Base-by-base conservation (phyloP, 2,329 filamentous ascomycete genomes). In the Cercospora sesami region DNA sequence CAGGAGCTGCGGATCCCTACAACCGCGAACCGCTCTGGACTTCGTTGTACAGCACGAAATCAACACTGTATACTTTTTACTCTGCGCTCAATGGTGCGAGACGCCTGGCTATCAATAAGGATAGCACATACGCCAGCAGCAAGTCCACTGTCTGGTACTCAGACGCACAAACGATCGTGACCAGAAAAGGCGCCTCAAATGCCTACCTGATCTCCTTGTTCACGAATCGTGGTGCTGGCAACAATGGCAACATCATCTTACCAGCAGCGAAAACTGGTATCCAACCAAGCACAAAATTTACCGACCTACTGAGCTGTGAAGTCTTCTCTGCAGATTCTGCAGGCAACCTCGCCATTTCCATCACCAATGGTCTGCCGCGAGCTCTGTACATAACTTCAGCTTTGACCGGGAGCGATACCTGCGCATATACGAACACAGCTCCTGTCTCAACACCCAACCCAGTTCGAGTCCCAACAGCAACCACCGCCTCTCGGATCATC, bases 1-100 rank as follows among this genome's bases (percentile, higher is more conserved):
- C 79, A 1, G 74, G 73, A 12, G 28, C 68, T 5, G 72, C 72
- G 10, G 72, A 71, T 48, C 80, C 80, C 0, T 73, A 72, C 60
- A 80, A 81, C 61, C 75, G 80, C 28, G 80, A 80, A 64, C 78
- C 79, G 4, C 69, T 78, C 5, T 81, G 80, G 80, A 68, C 75
- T 12, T 74, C 75, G 1, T 71, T 68, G 1, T 83, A 83, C 74
- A 75, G 80, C 63, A 80, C 77, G 8, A 69, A 72, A 6, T 69
- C 78, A 0, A 72, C 76, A 9, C 76, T 84, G 8, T 83, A 61
- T 67, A 80, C 31, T 28, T 86, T 76, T 72, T 64, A 76, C 39
- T 69, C 75, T 4, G 78, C 73, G 5, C 73, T 86, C 12, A 88
- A 88, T 73, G 77, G 79, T 57, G 79, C 87, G 60, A 84, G 86